Conservation (phyloP, 306 rosid genomes). For the Prosopis cineraria region DNA sequence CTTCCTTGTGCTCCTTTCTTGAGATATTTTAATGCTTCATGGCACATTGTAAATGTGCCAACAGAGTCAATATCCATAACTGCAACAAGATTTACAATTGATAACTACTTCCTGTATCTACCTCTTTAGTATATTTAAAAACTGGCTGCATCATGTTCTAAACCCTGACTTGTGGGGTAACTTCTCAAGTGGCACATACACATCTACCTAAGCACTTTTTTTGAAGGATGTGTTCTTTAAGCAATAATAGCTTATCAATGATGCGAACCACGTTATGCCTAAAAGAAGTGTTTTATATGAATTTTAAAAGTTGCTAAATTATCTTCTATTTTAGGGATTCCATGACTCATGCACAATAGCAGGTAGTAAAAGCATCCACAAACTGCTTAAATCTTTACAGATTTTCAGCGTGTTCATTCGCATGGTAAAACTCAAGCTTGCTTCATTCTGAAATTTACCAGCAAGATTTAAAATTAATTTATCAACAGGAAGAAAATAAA, state of each 20-base stretch:
- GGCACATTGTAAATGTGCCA: constrained; percentile 97
- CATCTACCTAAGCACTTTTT: neutral
- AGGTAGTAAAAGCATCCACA: neutral
- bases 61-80: constrained; percentile 95
- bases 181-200: neutral
- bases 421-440: neutral
- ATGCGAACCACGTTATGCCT: neutral
- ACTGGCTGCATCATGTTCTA: neutral
- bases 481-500: neutral
- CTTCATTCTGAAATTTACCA: neutral
- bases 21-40: constrained; percentile 86
- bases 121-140: constrained; percentile 1
- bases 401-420: neutral
- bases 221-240: neutral
- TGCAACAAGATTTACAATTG: constrained; percentile 40
- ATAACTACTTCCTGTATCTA: constrained; percentile 24
- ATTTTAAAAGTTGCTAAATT: neutral
- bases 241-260: neutral
- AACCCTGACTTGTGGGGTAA: neutral
- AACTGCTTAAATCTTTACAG: neutral
- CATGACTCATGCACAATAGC: no score
- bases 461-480: neutral
- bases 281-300: neutral
- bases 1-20: constrained; percentile 91
- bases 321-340: neutral